Evolutionary conservation across 2,329 filamentous ascomycete genomes (phyloP).

Genomic region (Hypoxylon sp.): DNA sequence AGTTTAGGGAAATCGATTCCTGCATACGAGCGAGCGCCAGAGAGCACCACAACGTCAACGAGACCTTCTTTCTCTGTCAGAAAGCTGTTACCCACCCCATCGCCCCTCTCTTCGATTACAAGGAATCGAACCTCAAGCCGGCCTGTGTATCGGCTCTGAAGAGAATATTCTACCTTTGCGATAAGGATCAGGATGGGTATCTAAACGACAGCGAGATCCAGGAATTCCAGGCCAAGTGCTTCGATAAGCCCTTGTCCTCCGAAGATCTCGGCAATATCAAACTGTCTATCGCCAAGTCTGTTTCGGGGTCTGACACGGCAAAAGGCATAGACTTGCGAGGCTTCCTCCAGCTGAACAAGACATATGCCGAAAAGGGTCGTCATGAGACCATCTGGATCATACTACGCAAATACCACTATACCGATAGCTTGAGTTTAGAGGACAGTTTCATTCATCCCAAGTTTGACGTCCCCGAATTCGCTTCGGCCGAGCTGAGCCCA

Average conservation of each 20-base stretch:
- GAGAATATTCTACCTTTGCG: conserved; percentile 93
- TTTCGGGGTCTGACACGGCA: conserved; percentile 70
- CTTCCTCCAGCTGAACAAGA: conserved; percentile 91
- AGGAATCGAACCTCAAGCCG: conserved; percentile 88
- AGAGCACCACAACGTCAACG: conserved; percentile 93
- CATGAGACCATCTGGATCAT: conserved; percentile 99
- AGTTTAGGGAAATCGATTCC: conserved; percentile 98
- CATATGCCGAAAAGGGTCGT: conserved; percentile 96
- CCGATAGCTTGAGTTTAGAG: conserved; percentile 90
- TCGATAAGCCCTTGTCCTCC: conserved; percentile 83
- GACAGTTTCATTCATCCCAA: conserved; percentile 93
- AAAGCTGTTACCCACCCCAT: conserved; percentile 98
- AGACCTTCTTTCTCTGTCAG: conserved; percentile 97
- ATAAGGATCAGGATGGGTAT: conserved; percentile 95
- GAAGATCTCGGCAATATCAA: conserved; percentile 94
- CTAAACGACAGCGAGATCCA: conserved; percentile 91
- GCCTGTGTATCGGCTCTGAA: conserved; percentile 87
- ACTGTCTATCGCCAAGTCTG: conserved; percentile 78
- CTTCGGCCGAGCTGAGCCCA: conserved; percentile 93
- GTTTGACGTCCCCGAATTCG: conserved; percentile 91
- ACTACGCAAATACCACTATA: conserved; percentile 93
- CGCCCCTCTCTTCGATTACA: conserved; percentile 95
- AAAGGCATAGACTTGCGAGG: conserved; percentile 83
- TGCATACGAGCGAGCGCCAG: conserved; percentile 95
- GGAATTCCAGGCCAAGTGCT: conserved; percentile 91